A percentile compares a stretch with the other conserved stretches of the same genome.
phyloP scores from a whole-genome alignment of 306 rosid species.

The Begonia masoniana region DNA sequence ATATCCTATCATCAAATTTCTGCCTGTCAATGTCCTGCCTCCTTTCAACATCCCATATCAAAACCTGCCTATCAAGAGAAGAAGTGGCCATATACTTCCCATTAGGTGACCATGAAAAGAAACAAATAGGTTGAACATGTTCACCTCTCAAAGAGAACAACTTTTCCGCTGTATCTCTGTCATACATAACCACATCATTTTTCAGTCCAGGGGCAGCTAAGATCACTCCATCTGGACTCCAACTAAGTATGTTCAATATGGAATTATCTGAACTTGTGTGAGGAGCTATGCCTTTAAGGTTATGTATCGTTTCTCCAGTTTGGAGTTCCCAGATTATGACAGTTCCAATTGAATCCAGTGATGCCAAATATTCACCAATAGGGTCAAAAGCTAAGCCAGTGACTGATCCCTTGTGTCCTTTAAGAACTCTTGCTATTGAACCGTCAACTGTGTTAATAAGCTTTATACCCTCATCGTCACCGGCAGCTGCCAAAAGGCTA shows the following conservation, averaged over 20 bases:
- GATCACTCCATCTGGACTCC: constrained; percentile 94
- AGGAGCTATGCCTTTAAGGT: constrained; percentile 72
- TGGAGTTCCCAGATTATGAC: constrained; percentile 77
- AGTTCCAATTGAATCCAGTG: constrained; percentile 73
- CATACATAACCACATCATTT: constrained; percentile 86
- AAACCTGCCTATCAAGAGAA: constrained; percentile 76
- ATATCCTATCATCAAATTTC: constrained; percentile 71
- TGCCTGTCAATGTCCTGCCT: constrained; percentile 90
- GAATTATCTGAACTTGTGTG: constrained; percentile 51
- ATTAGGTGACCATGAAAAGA: constrained; percentile 91
- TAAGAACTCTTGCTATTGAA: constrained; percentile 84
- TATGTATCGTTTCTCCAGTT: constrained; percentile 55
- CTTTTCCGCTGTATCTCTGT: constrained; percentile 87
- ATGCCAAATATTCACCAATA: constrained; percentile 73
- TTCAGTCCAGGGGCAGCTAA: constrained; percentile 76
- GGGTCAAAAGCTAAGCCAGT: constrained; percentile 85
- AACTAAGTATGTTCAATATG: constrained; percentile 56
- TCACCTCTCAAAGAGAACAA: constrained; percentile 75
- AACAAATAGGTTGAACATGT: constrained; percentile 65
- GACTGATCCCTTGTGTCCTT: constrained; percentile 77
- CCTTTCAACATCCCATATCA: constrained; percentile 73
- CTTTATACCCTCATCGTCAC: constrained; percentile 92
- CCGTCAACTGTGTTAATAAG: constrained; percentile 88
- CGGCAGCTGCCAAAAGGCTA: constrained; percentile 85
- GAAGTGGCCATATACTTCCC: constrained; percentile 87